A percentile compares a stretch with the other conserved stretches of the same genome.
Conservation (phyloP, 1,284 basidiomycete genomes). For the Tremellales sp. region DNA sequence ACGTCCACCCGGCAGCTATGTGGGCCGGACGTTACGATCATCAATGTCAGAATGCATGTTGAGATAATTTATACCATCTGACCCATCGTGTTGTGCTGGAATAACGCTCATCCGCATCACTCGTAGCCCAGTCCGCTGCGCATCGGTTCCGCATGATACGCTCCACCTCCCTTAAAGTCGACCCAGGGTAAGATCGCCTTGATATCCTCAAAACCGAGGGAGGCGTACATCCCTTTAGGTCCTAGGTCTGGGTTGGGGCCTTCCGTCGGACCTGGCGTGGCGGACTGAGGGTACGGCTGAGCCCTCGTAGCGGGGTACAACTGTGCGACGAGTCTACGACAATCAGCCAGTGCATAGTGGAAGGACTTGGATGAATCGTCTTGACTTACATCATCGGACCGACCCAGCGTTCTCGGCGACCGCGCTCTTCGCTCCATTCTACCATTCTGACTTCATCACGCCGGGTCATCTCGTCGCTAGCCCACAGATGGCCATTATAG, state of each 20-base stretch:
- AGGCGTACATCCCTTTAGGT: conserved; percentile 41
- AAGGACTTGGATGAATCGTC: neutral
- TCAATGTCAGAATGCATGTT: too few species aligned
- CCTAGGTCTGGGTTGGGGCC: conserved; percentile 35
- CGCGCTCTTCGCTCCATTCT: conserved; percentile 26
- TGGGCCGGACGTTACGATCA: neutral
- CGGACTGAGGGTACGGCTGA: conserved; percentile 20
- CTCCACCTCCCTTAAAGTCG: conserved; percentile 27
- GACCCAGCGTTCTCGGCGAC: conserved; percentile 35
- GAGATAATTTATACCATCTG: too few species aligned
- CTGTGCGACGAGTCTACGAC: conserved; percentile 39
- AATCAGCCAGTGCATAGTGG: neutral
- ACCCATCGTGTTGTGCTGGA: too few species aligned
- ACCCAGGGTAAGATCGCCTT: conserved; percentile 40
- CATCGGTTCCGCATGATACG: conserved; percentile 23
- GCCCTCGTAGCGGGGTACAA: conserved; percentile 26
- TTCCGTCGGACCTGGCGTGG: conserved; percentile 19
- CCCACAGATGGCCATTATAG: conserved; percentile 20
- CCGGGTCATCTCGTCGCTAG: conserved; percentile 14
- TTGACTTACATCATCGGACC: conserved; percentile 44
- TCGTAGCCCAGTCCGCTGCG: conserved; percentile 36
- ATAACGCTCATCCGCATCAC: conserved; percentile 1
- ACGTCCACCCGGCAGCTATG: neutral
- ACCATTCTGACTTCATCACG: conserved; percentile 21
- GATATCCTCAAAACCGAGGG: conserved; percentile 43